A percentile compares a stretch with the other conserved stretches of the same genome.
These are phyloP conservation scores for Gyromitra esculenta DNA, from an alignment of 2,329 filamentous ascomycete genomes.

Conservation along the genomic window DNA sequence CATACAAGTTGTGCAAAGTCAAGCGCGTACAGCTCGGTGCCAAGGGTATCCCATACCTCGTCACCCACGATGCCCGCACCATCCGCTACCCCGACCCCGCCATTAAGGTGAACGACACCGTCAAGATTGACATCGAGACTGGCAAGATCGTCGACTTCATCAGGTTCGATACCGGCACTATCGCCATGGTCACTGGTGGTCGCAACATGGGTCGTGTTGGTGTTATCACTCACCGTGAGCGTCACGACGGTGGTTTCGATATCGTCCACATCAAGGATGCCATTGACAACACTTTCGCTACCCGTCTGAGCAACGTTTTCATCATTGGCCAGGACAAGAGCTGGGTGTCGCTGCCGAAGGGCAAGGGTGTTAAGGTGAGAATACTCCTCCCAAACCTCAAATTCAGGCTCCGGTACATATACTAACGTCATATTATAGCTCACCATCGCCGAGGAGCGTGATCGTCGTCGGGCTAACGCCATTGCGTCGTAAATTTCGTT, in stretches of 20 bases:
- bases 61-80: constrained; percentile 99
- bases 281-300: constrained; percentile 99
- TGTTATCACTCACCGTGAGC: constrained; percentile 99
- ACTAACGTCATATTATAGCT: constrained; percentile 66
- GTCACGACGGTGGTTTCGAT: constrained; percentile 99
- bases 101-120: constrained; percentile 99
- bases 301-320: constrained; percentile 99
- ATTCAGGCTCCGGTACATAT: neutral
- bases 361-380: constrained; percentile 94
- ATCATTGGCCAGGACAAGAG: constrained; percentile 98
- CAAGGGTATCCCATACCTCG: constrained; percentile 99
- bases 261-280: constrained; percentile 99
- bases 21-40: constrained; percentile 99
- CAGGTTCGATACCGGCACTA: constrained; percentile 97
- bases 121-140: constrained; percentile 96
- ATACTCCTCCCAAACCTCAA: constrained; percentile 22
- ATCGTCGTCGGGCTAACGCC: constrained; percentile 81
- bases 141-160: constrained; percentile 99
- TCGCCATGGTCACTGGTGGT: constrained; percentile 99
- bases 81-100: constrained; percentile 98
- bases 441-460: constrained; percentile 97
- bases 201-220: constrained; percentile 99
- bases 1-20: constrained; percentile 99
- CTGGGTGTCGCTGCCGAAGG: constrained; percentile 99
- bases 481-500: constrained; percentile 47